Evolutionary conservation across 768 basidiomycete species (phyloP), one percentile per base, ranked within the genome.

Genomic region (Sporobolomyces roseus): DNA sequence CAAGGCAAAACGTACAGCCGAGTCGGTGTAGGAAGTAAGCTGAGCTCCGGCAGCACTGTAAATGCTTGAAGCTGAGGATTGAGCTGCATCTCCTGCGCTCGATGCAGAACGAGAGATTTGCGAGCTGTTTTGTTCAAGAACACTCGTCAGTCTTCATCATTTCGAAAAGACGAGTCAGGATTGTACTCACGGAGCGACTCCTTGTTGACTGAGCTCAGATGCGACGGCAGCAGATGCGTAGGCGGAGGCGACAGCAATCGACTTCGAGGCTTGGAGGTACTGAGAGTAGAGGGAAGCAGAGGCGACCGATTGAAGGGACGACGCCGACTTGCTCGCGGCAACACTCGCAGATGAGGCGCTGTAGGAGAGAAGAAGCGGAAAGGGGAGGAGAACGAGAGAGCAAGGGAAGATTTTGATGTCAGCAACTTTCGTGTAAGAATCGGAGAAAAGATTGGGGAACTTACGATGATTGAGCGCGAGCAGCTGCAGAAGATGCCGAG

Each of bases 311-410:
- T 52, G 35, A 30, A 49, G 54, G 32, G 50, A 68, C 12, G 60
- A 55, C 23, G 56, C 75, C 4, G 78, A 78, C 59, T 77, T 78
- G 75, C 69, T 73, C 32, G 78, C 77, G 50, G 74, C 74, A 4
- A 55, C 54, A 16, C 61, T 52, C 17, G 68, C 46, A 3, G 49
- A 58, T 51, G 77, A 78, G 36, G 75, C 76, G 23, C 77, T 75
- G 49, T 74, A 74, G 30, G 63, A 8, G 21, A 29, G 19, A 63
- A 46, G 30, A 61, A 45, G 43, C 27, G 59, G 58, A 59, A 62
- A 63, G 29, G 49, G 50, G 27, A 54, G 45, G 43, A 30, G 53
- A 38, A 53, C 19, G 23, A 9, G 23, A 35, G 19, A 30, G 36
- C 35, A 32, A 29, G 29, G 17, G 61, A 61, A 21, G 64, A 54